Evolutionary conservation across 169 alveolate genomes (phyloP).

Genomic region (Plasmodium sp.): DNA sequence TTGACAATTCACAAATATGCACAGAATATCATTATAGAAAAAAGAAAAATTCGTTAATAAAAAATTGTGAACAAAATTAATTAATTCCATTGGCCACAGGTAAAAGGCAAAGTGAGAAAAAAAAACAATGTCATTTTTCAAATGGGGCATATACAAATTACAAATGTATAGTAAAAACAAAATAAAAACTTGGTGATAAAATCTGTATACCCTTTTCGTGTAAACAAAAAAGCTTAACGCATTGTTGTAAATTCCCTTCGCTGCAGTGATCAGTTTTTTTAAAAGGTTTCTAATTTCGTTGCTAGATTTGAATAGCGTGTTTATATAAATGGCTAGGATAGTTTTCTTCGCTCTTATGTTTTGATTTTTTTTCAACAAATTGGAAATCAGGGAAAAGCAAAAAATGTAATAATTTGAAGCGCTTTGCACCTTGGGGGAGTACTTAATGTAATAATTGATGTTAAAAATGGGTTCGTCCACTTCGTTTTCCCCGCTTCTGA

Average conservation of each 20-base stretch:
- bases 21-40: slow-evolving; percentile 40
- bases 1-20: slow-evolving; percentile 30
- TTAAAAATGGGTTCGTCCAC: slow-evolving; percentile 20
- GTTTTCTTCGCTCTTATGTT: slow-evolving; percentile 66
- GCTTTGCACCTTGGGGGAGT: background rate
- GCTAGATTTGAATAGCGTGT: slow-evolving; percentile 48
- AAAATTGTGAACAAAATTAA: slow-evolving; percentile 68
- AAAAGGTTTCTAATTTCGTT: slow-evolving; percentile 55
- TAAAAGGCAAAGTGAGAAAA: slow-evolving; percentile 53
- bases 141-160: slow-evolving; percentile 54
- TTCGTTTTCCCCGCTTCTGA: background rate
- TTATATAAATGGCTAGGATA: slow-evolving; percentile 37
- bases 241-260: slow-evolving; percentile 70
- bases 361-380: slow-evolving; percentile 61
- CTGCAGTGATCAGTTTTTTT: slow-evolving; percentile 68
- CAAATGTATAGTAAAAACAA: slow-evolving; percentile 68
- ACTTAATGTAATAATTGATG: slow-evolving; percentile 65
- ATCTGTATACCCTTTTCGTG: slow-evolving; percentile 46
- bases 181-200: slow-evolving; percentile 66
- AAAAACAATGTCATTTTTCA: slow-evolving; percentile 59
- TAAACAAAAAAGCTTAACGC: slow-evolving; percentile 33
- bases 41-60: slow-evolving; percentile 43
- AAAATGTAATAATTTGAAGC: slow-evolving; percentile 30
- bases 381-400: slow-evolving; percentile 67
- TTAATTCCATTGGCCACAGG: slow-evolving; percentile 71